These are phyloP conservation scores for Candida succiphila DNA, from an alignment of 805 yeast species.

Conservation along the genomic window DNA sequence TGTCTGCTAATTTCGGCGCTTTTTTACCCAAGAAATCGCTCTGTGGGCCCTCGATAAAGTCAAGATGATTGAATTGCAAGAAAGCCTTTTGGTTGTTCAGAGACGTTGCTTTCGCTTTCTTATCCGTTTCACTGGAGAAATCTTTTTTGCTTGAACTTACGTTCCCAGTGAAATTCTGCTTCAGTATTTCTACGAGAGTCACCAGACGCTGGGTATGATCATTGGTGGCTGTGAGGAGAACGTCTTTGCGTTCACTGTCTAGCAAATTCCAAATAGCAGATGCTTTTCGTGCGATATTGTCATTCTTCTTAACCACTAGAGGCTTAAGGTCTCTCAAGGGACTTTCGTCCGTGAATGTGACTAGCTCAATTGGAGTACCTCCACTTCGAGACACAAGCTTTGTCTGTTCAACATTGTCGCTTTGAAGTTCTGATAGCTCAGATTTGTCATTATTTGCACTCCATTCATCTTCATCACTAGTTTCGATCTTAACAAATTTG, in stretches of 20 bases:
- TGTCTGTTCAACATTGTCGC: too few species aligned
- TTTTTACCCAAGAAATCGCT: neutral
- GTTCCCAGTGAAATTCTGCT: constrained; percentile 11
- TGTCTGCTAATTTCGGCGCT: neutral
- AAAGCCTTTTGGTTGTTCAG: too few species aligned
- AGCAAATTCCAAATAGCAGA: constrained; percentile 6
- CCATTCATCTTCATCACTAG: too few species aligned
- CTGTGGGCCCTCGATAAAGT: constrained; percentile 5
- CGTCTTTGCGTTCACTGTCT: constrained; percentile 4
- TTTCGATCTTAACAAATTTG: too few species aligned
- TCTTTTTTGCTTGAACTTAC: neutral
- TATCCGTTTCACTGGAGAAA: neutral
- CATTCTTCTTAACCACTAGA: constrained; percentile 12
- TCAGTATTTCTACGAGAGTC: constrained; percentile 19
- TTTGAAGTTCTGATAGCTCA: too few species aligned
- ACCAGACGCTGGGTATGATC: constrained; percentile 19
- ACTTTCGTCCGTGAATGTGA: too few species aligned
- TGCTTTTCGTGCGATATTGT: constrained; percentile 12
- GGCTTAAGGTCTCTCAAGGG: neutral
- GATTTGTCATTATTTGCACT: too few species aligned
- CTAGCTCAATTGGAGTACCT: too few species aligned
- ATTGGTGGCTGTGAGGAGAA: constrained; percentile 10
- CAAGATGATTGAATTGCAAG: constrained; percentile 17
- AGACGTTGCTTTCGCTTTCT: constrained; percentile 7
- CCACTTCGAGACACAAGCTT: too few species aligned